Conservation (phyloP, 306 rosid genomes). For the Notholithocarpus densiflorus region DNA sequence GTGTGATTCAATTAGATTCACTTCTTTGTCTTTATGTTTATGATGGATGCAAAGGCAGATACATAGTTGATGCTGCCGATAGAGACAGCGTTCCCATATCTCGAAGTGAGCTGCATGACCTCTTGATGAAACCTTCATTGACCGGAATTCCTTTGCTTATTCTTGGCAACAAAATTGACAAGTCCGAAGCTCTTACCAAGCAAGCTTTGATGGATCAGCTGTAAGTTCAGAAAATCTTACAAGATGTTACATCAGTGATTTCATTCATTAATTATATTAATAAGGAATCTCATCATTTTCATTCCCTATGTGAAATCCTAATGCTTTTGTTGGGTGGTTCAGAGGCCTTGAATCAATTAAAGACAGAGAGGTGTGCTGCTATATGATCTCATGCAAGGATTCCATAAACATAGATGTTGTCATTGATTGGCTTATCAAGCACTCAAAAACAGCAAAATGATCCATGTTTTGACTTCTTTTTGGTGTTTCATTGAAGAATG, state of each 20-base stretch:
- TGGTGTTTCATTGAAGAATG: conserved; percentile 6
- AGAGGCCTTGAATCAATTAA: conserved; percentile 78
- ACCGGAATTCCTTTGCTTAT: conserved; percentile 74
- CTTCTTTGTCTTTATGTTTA: conserved; percentile 1
- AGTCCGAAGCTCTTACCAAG: conserved; percentile 91
- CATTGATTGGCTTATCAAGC: conserved; percentile 97
- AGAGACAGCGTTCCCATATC: conserved; percentile 89
- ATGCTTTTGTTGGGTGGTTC: conserved; percentile 29
- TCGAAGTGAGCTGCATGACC: conserved; percentile 81
- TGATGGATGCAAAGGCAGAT: conserved; percentile 47
- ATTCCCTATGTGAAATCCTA: conserved; percentile 1
- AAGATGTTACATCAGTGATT: neutral
- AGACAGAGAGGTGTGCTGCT: conserved; percentile 89
- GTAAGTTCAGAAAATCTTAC: conserved; percentile 44
- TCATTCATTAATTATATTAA: neutral
- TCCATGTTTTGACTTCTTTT: conserved; percentile 9
- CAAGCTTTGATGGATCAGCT: conserved; percentile 85
- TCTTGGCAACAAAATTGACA: conserved; percentile 92
- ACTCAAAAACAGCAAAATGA: conserved; percentile 71
- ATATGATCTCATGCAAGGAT: conserved; percentile 97
- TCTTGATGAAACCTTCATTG: conserved; percentile 72
- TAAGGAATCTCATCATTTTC: neutral
- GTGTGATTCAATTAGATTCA: neutral
- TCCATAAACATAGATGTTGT: conserved; percentile 86
- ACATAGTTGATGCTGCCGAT: conserved; percentile 91